Evolutionary conservation across 1,284 basidiomycete genomes (phyloP).

Genomic region (Pisolithus thermaeus): DNA sequence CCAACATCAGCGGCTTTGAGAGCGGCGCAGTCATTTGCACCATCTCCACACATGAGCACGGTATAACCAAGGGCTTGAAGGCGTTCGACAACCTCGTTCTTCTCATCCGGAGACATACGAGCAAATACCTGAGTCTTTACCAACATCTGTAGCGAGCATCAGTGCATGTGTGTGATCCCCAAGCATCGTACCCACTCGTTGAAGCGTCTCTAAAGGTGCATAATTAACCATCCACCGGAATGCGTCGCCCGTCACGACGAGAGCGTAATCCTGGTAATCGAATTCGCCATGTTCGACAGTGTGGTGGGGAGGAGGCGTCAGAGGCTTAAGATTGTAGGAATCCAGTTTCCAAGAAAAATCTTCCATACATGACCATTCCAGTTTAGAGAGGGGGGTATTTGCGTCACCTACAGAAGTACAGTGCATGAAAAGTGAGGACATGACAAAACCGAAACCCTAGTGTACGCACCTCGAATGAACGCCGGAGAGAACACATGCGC

Average conservation of each 20-base stretch:
- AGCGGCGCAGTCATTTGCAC: constrained; percentile 98
- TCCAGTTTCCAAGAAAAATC: constrained; percentile 85
- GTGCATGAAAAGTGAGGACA: constrained; percentile 1
- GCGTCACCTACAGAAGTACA: constrained; percentile 46
- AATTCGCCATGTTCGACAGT: constrained; percentile 65
- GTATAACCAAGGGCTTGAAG: constrained; percentile 92
- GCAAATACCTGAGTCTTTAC: constrained; percentile 97
- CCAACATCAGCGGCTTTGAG: constrained; percentile 98
- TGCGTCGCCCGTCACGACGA: constrained; percentile 94
- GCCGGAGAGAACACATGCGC: constrained; percentile 89
- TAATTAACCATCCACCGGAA: constrained; percentile 99
- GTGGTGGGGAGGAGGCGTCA: constrained; percentile 59
- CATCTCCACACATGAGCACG: constrained; percentile 98
- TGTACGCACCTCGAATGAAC: constrained; percentile 65
- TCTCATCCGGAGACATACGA: constrained; percentile 99
- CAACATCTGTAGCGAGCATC: constrained; percentile 69
- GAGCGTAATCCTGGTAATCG: constrained; percentile 82
- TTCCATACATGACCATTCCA: constrained; percentile 94
- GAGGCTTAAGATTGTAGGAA: constrained; percentile 80
- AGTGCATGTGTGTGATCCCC: background rate
- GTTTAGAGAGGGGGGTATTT: constrained; percentile 55
- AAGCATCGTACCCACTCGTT: constrained; percentile 56
- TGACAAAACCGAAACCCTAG: background rate
- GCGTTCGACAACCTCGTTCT: constrained; percentile 96
- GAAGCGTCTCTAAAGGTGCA: constrained; percentile 89